Conservation (phyloP, 1,284 basidiomycete genomes). For the Vanrija humicola region DNA sequence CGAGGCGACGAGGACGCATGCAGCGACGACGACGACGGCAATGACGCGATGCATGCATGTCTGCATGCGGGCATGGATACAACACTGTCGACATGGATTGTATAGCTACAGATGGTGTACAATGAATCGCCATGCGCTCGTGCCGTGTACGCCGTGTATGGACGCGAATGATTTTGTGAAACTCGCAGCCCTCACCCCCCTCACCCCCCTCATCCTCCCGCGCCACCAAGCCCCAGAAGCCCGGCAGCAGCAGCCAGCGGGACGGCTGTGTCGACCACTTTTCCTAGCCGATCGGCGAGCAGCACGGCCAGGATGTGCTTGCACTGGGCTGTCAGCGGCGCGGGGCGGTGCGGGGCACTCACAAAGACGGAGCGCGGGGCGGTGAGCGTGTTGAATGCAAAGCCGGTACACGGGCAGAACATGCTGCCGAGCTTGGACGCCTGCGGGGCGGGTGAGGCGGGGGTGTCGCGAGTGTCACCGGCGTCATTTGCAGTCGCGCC, state of each 20-base stretch:
- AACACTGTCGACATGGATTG: no score
- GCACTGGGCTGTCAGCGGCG: constrained; percentile 26
- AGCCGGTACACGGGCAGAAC: constrained; percentile 45
- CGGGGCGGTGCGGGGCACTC: constrained; percentile 6
- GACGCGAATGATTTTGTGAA: no score
- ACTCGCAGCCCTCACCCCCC: not conserved
- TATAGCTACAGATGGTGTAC: no score
- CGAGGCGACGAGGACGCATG: no score
- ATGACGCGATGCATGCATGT: no score
- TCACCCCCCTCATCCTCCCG: not conserved
- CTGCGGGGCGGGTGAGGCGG: not conserved
- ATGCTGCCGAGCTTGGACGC: constrained; percentile 9
- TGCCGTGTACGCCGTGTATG: no score
- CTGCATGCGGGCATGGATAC: no score
- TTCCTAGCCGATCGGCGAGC: constrained; percentile 28
- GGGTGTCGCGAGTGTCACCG: not conserved
- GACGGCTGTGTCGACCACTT: constrained; percentile 25
- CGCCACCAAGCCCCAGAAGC: constrained; percentile 19
- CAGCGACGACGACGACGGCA: no score
- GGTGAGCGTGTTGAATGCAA: constrained; percentile 35
- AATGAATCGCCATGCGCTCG: no score
- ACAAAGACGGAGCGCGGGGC: constrained; percentile 32
- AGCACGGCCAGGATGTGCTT: constrained; percentile 42
- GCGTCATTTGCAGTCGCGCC: not conserved
- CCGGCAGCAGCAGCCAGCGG: constrained; percentile 22